phyloP scores from a whole-genome alignment of 2,329 filamentous ascomycete species.

The Ophiostoma ips region DNA sequence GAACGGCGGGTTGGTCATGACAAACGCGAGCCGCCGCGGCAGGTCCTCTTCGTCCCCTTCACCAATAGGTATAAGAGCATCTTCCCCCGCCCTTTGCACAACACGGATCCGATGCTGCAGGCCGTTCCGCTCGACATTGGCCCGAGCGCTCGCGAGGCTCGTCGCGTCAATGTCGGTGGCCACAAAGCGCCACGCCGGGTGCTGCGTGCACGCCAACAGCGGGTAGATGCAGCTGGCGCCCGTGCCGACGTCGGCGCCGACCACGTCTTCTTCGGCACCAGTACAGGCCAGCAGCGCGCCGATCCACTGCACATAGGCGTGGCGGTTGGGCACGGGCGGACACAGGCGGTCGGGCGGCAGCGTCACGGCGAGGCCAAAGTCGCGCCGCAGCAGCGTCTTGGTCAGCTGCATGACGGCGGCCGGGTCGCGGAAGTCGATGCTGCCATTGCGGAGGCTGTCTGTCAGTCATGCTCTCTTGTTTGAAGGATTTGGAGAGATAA shows the following conservation, averaged over 20 bases:
- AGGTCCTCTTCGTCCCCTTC: not conserved
- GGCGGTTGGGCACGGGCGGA: slow-evolving; percentile 64
- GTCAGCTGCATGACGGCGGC: slow-evolving; percentile 67
- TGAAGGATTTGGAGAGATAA: not conserved
- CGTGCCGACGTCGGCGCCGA: slow-evolving; percentile 76
- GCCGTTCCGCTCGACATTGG: slow-evolving; percentile 54
- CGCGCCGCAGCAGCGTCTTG: slow-evolving; percentile 57
- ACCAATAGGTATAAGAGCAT: slow-evolving; percentile 45
- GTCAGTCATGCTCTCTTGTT: not conserved
- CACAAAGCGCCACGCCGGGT: slow-evolving; percentile 55
- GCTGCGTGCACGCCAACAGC: slow-evolving; percentile 57
- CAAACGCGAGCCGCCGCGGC: slow-evolving; percentile 48
- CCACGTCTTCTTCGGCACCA: slow-evolving; percentile 34
- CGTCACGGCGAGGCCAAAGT: slow-evolving; percentile 59
- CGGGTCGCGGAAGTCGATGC: slow-evolving; percentile 71
- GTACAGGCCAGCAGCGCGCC: slow-evolving; percentile 61
- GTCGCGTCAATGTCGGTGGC: slow-evolving; percentile 67
- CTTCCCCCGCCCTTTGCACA: slow-evolving; percentile 32
- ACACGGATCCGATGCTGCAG: slow-evolving; percentile 52
- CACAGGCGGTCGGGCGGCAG: slow-evolving; percentile 71
- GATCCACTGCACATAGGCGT: slow-evolving; percentile 86
- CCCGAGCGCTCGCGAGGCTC: slow-evolving; percentile 50
- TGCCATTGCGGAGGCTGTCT: slow-evolving; percentile 26
- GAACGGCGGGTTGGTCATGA: slow-evolving; percentile 92
- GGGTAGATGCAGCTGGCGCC: slow-evolving; percentile 89